phyloP scores from a whole-genome alignment of 352 stramenopile species.

The Phytophthora sojae region DNA sequence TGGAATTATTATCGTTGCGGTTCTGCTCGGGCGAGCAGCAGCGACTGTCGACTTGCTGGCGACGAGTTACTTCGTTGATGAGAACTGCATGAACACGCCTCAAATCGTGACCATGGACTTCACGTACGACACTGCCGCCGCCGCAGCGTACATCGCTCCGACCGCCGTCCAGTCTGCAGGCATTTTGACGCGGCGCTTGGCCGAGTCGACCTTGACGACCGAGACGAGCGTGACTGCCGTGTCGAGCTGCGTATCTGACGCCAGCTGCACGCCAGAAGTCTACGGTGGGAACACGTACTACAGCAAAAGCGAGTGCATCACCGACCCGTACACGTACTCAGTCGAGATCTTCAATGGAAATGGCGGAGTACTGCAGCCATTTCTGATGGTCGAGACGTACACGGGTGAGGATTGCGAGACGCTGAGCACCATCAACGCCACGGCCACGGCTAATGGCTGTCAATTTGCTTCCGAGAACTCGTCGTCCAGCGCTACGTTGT shows the following conservation, averaged over 20 bases:
- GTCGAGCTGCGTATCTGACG: slow-evolving; percentile 4
- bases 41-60: slow-evolving; percentile 15
- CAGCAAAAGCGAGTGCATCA: slow-evolving; percentile 17
- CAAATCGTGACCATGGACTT: slow-evolving; percentile 21
- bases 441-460: slow-evolving; percentile 8
- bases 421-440: slow-evolving; percentile 20
- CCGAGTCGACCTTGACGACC: background rate
- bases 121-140: slow-evolving; percentile 13
- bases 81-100: slow-evolving; percentile 4
- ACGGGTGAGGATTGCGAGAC: slow-evolving; percentile 7
- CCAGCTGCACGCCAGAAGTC: slow-evolving; percentile 10
- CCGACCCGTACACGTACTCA: slow-evolving; percentile 18
- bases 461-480: slow-evolving; percentile 16
- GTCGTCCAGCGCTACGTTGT: slow-evolving; percentile 20
- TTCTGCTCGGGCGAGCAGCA: background rate
- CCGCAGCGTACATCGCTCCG: slow-evolving; percentile 3
- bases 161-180: slow-evolving; percentile 13
- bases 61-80: slow-evolving; percentile 13
- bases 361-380: slow-evolving; percentile 11
- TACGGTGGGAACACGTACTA: slow-evolving; percentile 20
- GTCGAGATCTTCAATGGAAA: slow-evolving; percentile 7
- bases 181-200: slow-evolving; percentile 9
- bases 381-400: slow-evolving; percentile 26
- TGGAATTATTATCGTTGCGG: background rate
- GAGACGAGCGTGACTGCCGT: background rate